phyloP scores from a whole-genome alignment of 139 green algal species.

The Tetratostichococcus sp. region DNA sequence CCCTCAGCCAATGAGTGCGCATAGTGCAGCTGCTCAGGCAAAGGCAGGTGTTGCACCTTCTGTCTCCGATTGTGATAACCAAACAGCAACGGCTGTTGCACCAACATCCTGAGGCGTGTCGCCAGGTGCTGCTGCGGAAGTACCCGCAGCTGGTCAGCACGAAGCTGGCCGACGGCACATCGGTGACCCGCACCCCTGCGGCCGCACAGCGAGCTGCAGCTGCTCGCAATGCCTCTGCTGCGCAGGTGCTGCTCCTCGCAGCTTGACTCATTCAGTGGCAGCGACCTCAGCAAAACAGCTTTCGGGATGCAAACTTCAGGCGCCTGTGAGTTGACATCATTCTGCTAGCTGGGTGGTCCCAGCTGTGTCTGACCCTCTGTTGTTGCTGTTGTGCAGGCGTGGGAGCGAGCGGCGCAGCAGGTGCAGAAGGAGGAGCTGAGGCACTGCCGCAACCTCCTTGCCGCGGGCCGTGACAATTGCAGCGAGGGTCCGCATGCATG shows the following conservation, averaged over 20 bases:
- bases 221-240: background rate
- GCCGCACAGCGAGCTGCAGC: background rate
- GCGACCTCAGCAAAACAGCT: too few species aligned
- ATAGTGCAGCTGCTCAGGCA: too few species aligned
- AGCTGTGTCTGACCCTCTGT: background rate
- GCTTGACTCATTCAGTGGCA: too few species aligned
- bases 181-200: slow-evolving; percentile 1
- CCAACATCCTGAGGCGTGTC: too few species aligned
- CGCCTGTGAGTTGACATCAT: too few species aligned
- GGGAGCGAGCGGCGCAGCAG: background rate
- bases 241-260: background rate
- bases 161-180: slow-evolving; percentile 6
- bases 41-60: too few species aligned
- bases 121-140: slow-evolving; percentile 24
- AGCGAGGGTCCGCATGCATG: background rate
- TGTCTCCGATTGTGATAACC: too few species aligned
- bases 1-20: too few species aligned
- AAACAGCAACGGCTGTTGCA: too few species aligned
- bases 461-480: background rate
- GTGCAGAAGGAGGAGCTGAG: background rate
- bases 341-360: too few species aligned
- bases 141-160: slow-evolving; percentile 16
- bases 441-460: background rate
- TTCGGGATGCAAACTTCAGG: too few species aligned
- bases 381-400: background rate